A percentile compares a stretch with the other conserved stretches of the same genome.
These are phyloP conservation scores for Sphagnum magellanicum DNA, from an alignment of 228 moss, liverwort and hornwort genomes.

Conservation along the genomic window DNA sequence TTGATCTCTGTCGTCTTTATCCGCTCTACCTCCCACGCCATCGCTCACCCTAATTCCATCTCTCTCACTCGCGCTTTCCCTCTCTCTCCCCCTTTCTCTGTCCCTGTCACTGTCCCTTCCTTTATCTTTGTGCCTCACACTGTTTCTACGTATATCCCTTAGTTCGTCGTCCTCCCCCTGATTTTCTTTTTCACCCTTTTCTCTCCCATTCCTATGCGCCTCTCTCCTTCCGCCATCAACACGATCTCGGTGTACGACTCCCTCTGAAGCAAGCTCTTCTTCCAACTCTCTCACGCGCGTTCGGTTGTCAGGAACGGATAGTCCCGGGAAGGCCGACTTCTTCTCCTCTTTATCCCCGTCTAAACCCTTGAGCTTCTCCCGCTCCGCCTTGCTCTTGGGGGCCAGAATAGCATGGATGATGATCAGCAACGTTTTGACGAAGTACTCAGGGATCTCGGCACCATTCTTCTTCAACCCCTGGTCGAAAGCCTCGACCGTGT, in stretches of 20 bases:
- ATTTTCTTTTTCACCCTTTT: constrained; percentile 1
- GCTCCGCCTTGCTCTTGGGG: constrained; percentile 15
- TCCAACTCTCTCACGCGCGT: constrained; percentile 11
- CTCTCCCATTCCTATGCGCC: neutral
- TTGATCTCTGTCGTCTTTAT: too few relatives aligned
- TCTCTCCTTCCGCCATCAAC: neutral
- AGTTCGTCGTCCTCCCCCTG: neutral
- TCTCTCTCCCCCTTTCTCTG: neutral
- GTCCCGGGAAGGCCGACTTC: constrained; percentile 25
- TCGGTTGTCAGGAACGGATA: constrained; percentile 36
- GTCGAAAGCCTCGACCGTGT: constrained; percentile 25
- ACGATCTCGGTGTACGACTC: neutral
- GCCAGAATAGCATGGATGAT: constrained; percentile 51
- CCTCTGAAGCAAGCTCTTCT: constrained; percentile 3
- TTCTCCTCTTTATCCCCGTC: constrained; percentile 12
- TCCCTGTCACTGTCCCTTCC: neutral
- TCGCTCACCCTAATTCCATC: too few relatives aligned
- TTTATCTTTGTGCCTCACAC: neutral
- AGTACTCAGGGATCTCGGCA: constrained; percentile 50
- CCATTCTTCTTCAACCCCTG: constrained; percentile 35
- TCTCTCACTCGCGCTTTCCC: too few relatives aligned
- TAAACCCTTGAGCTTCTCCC: constrained; percentile 14
- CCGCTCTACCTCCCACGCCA: too few relatives aligned
- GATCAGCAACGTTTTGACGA: constrained; percentile 39
- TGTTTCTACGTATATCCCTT: neutral